Conservation (phyloP, 371 early-diverging fungal genomes). For the Mucor sp. region DNA sequence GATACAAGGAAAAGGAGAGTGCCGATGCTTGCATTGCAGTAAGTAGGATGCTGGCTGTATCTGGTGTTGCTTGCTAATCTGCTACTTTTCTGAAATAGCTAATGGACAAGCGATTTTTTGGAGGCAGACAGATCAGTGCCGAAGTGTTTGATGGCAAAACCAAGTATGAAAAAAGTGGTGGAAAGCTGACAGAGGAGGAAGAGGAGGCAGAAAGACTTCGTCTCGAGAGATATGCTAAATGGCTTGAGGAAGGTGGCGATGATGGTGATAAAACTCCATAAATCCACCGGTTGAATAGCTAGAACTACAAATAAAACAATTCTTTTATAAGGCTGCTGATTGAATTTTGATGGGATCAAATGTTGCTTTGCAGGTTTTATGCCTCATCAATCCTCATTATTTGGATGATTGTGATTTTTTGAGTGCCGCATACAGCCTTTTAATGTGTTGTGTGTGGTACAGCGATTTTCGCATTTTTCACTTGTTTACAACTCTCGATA, state of each 20-base stretch:
- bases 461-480: background rate
- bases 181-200: conserved; percentile 57
- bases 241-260: conserved; percentile 68
- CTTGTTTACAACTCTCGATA: background rate
- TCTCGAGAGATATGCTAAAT: conserved; percentile 78
- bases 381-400: background rate
- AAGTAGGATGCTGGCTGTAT: conserved; percentile 5
- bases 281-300: too few relatives aligned
- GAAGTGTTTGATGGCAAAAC: conserved; percentile 81
- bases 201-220: conserved; percentile 73
- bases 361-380: background rate
- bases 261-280: conserved; percentile 28
- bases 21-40: conserved; percentile 84
- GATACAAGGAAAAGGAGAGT: conserved; percentile 79
- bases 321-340: too few relatives aligned
- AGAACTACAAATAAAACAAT: too few relatives aligned
- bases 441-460: background rate
- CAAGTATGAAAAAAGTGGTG: conserved; percentile 58
- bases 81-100: conserved; percentile 51
- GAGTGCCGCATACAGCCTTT: background rate
- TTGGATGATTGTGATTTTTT: background rate
- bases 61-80: background rate
- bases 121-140: conserved; percentile 81
- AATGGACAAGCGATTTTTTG: conserved; percentile 93
- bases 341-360: background rate